These are phyloP conservation scores for Ophiostoma fasciatum DNA, from an alignment of 2,329 filamentous ascomycete species.

Conservation along the genomic window DNA sequence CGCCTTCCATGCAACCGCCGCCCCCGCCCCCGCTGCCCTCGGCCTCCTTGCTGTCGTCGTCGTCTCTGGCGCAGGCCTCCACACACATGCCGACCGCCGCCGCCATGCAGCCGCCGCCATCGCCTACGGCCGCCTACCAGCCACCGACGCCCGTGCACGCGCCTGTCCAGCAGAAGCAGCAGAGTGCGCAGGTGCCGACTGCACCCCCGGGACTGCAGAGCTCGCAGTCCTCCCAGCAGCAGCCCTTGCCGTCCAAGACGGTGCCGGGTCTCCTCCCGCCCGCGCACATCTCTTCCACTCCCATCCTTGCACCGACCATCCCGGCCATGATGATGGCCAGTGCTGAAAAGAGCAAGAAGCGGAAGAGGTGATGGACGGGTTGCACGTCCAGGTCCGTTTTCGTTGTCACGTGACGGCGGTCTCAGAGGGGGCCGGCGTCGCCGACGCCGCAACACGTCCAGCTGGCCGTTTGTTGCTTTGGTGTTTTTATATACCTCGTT, in stretches of 20 bases:
- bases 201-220: too few species aligned
- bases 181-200: too few species aligned
- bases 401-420: too few species aligned
- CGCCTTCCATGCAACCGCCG: conserved; percentile 10
- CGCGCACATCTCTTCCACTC: conserved; percentile 26
- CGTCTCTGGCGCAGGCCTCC: too few species aligned
- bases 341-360: conserved; percentile 44
- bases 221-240: too few species aligned
- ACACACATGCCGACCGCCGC: neutral
- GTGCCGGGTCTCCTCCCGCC: conserved; percentile 24
- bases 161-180: neutral
- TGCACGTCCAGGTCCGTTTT: too few species aligned
- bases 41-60: too few species aligned
- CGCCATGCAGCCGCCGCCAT: conserved; percentile 4
- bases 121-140: conserved; percentile 2
- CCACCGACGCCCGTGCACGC: neutral
- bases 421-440: too few species aligned
- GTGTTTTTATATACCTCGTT: neutral
- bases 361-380: conserved; percentile 33
- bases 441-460: too few species aligned
- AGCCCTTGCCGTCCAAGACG: conserved; percentile 3
- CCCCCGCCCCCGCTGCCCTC: conserved; percentile 16
- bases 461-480: too few species aligned
- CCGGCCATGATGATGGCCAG: conserved; percentile 10
- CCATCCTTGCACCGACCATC: conserved; percentile 12